Percentiles rank a stretch among this genome's conserved stretches.
phyloP scores from a whole-genome alignment of 1,284 basidiomycete genomes.

The Ustilago trichophora region DNA sequence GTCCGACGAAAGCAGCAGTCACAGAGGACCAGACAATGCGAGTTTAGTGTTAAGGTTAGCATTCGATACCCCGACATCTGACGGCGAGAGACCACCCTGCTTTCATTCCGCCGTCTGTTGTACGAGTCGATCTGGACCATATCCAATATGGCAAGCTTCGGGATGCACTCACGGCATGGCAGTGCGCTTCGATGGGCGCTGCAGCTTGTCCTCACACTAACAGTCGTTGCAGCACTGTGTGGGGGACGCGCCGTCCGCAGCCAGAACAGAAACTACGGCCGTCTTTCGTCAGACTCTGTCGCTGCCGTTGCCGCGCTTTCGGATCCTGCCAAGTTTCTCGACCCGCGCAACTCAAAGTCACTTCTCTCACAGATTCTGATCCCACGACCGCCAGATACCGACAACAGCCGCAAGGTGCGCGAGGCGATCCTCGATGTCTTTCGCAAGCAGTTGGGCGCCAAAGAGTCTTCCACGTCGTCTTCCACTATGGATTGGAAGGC shows the following conservation, averaged over 20 bases:
- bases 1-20: too few species aligned
- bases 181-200: not conserved
- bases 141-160: not conserved
- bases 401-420: conserved; percentile 51
- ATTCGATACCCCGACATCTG: too few species aligned
- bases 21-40: too few species aligned
- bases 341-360: conserved; percentile 36
- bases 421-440: conserved; percentile 50
- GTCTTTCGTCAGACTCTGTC: conserved; percentile 8
- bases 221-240: not conserved
- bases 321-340: conserved; percentile 46
- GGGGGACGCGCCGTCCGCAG: conserved; percentile 28
- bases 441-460: conserved; percentile 19
- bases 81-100: not conserved
- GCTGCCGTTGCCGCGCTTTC: conserved; percentile 14
- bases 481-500: conserved; percentile 6
- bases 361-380: conserved; percentile 62
- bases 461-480: not conserved
- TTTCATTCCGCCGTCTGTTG: too few species aligned
- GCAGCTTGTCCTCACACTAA: not conserved
- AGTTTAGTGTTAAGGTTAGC: too few species aligned
- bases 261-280: conserved; percentile 16
- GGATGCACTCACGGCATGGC: not conserved
- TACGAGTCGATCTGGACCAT: not conserved
- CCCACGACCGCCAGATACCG: conserved; percentile 59